Percentiles rank a stretch among this genome's conserved stretches.
phyloP scores from a whole-genome alignment of 768 basidiomycete genomes.

The Trametes sanguinea region DNA sequence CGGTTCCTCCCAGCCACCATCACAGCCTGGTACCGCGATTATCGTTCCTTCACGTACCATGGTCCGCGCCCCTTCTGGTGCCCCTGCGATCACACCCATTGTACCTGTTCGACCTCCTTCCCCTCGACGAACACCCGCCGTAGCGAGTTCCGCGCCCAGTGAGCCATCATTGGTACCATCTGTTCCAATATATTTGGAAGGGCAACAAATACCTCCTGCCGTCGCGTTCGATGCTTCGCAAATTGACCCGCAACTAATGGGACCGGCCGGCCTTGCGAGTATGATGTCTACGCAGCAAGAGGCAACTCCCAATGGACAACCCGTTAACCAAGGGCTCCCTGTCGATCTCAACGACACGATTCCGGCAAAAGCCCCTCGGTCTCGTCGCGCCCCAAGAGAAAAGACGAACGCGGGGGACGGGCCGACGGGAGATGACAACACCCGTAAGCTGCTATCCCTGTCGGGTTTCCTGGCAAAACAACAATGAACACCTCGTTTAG shows the following conservation, averaged over 20 bases:
- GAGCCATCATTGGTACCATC: not conserved
- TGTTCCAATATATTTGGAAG: not conserved
- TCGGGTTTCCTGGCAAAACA: not conserved
- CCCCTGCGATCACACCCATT: not conserved
- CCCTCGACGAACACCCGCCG: not conserved
- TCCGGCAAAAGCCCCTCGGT: not conserved
- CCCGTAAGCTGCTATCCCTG: not conserved
- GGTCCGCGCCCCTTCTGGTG: not conserved
- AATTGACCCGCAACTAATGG: conserved; percentile 22
- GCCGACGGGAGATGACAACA: not conserved
- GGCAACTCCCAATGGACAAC: not conserved
- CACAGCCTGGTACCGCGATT: not conserved
- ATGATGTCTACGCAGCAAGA: not conserved
- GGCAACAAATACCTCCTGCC: not conserved
- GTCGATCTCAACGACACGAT: not conserved
- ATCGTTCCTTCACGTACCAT: conserved; percentile 1
- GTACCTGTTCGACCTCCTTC: not conserved
- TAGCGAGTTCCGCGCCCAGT: not conserved
- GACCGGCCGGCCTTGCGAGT: not conserved
- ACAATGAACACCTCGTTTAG: not conserved
- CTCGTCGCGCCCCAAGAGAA: not conserved
- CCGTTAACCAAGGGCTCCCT: not conserved
- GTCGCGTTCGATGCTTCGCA: conserved; percentile 16
- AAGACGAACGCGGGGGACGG: not conserved
- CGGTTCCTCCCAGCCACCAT: conserved; percentile 1